Evolutionary conservation across 768 basidiomycete genomes (phyloP).

Genomic region (Rhodotorula kratochvilovae): DNA sequence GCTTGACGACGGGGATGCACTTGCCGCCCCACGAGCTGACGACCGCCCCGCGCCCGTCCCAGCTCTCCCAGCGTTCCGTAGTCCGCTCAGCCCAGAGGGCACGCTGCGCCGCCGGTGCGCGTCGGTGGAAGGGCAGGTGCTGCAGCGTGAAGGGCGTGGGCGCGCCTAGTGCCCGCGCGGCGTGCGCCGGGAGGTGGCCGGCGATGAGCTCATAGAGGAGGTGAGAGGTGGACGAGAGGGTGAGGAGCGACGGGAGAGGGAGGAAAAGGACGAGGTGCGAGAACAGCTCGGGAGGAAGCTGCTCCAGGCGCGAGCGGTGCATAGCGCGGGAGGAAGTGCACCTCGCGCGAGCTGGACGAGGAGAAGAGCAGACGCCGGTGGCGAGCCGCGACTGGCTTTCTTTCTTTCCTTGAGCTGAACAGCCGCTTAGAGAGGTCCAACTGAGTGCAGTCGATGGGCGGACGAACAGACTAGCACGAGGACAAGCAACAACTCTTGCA

Average conservation of each 20-base stretch:
- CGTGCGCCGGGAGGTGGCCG: background rate
- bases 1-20: constrained; percentile 1
- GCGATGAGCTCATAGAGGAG: constrained; percentile 5
- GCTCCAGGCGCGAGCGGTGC: background rate
- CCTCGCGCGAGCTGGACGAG: no score
- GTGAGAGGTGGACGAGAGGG: background rate
- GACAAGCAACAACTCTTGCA: no score
- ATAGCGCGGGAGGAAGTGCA: background rate
- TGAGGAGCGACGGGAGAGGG: background rate
- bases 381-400: no score
- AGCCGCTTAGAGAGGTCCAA: no score
- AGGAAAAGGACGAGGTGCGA: constrained; percentile 6
- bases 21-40: background rate
- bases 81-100: constrained; percentile 1
- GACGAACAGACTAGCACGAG: no score
- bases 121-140: background rate
- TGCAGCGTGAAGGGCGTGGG: constrained; percentile 1
- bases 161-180: background rate
- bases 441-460: no score
- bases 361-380: no score
- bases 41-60: background rate
- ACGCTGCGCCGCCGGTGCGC: background rate
- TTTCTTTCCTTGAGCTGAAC: no score
- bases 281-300: constrained; percentile 16
- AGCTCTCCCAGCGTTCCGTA: background rate